phyloP scores from a whole-genome alignment of 371 early-diverging fungal genomes.

The Mucor sp. region DNA sequence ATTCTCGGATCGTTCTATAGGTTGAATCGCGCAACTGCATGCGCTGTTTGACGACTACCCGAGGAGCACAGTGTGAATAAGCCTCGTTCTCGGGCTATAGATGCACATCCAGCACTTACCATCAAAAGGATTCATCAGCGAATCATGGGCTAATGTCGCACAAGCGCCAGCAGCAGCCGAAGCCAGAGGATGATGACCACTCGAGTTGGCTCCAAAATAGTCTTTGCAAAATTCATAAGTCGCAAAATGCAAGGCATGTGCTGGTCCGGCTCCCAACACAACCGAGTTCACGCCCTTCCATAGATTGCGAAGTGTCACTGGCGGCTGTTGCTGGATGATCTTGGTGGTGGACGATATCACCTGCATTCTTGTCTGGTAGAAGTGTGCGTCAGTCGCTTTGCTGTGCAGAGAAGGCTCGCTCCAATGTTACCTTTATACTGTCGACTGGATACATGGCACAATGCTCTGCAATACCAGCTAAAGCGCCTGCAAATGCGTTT shows the following conservation, averaged over 20 bases:
- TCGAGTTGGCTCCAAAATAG: slow-evolving; percentile 56
- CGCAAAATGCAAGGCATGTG: slow-evolving; percentile 93
- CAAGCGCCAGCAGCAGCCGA: slow-evolving; percentile 86
- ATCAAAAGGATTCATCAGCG: slow-evolving; percentile 95
- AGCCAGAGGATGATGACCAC: slow-evolving; percentile 62
- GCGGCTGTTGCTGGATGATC: slow-evolving; percentile 8
- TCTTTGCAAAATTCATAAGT: slow-evolving; percentile 88
- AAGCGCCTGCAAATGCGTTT: slow-evolving; percentile 87
- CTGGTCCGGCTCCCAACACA: slow-evolving; percentile 90
- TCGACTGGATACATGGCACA: slow-evolving; percentile 93
- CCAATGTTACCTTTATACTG: slow-evolving; percentile 81
- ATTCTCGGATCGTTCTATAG: slow-evolving; percentile 69
- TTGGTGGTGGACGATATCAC: slow-evolving; percentile 45
- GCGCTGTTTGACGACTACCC: slow-evolving; percentile 90
- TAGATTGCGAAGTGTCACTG: slow-evolving; percentile 49
- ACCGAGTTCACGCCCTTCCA: slow-evolving; percentile 93
- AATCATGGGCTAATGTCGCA: slow-evolving; percentile 88
- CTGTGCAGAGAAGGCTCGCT: too few species aligned
- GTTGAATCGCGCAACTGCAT: slow-evolving; percentile 85
- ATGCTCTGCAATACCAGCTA: slow-evolving; percentile 96
- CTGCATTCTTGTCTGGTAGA: slow-evolving; percentile 85
- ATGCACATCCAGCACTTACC: slow-evolving; percentile 44
- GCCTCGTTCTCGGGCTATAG: slow-evolving; percentile 63
- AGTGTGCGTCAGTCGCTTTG: too few species aligned
- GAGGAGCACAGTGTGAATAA: not conserved